phyloP scores from a whole-genome alignment of 2,329 filamentous ascomycete species.

The Penicillium palitans region DNA sequence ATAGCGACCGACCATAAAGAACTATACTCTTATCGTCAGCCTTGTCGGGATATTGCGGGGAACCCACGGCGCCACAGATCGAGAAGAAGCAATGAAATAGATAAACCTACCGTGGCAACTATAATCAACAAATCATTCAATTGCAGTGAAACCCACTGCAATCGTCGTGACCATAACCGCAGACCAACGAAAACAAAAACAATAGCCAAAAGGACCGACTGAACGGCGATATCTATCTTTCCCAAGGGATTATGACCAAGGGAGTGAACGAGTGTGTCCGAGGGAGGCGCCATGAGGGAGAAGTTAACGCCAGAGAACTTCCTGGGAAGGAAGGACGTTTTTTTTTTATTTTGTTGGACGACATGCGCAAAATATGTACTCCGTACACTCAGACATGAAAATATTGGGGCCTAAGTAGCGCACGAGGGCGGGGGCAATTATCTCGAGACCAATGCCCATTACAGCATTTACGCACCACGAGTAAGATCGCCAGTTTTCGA shows the following conservation, averaged over 20 bases:
- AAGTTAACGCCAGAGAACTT: slow-evolving; percentile 1
- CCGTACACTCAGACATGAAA: not conserved
- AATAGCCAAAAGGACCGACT: slow-evolving; percentile 17
- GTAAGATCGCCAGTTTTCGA: slow-evolving; percentile 3
- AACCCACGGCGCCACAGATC: not conserved
- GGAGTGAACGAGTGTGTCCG: slow-evolving; percentile 12
- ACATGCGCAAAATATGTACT: not conserved
- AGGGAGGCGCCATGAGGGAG: slow-evolving; percentile 12
- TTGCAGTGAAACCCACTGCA: slow-evolving; percentile 12
- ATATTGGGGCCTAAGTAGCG: not conserved
- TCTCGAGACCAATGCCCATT: slow-evolving; percentile 49
- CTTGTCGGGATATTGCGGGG: not conserved
- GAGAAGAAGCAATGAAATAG: not conserved
- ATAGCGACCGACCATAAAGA: slow-evolving; percentile 22
- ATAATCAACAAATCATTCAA: slow-evolving; percentile 23
- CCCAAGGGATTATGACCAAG: slow-evolving; percentile 25
- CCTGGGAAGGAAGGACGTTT: not conserved
- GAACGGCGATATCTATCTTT: slow-evolving; percentile 22
- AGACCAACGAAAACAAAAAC: slow-evolving; percentile 16
- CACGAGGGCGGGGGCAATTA: slow-evolving; percentile 35
- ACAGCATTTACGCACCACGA: not conserved
- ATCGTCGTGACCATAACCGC: slow-evolving; percentile 21
- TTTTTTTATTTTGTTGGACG: not conserved
- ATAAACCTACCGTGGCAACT: slow-evolving; percentile 14
- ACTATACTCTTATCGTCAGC: slow-evolving; percentile 7